phyloP scores from a whole-genome alignment of 169 alveolate genomes.

The Theileria sp. region DNA sequence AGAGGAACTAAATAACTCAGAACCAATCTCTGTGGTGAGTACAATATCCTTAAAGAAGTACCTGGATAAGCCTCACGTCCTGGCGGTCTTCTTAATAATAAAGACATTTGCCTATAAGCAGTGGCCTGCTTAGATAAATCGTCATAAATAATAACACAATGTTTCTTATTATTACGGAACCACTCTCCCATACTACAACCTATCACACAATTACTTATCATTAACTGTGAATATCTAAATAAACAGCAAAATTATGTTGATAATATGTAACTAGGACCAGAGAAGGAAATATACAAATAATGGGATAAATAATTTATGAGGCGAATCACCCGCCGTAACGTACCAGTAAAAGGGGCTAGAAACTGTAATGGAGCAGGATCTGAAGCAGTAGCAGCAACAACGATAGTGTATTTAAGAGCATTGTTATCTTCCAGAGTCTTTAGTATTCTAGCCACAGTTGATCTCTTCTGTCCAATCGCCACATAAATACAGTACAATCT shows the following conservation, averaged over 20 bases:
- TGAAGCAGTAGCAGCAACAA: constrained; percentile 99
- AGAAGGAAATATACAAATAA: too few species aligned
- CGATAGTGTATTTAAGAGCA: constrained; percentile 91
- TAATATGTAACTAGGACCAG: too few species aligned
- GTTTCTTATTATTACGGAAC: constrained; percentile 96
- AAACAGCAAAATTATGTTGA: constrained; percentile 90
- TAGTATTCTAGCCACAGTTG: constrained; percentile 91
- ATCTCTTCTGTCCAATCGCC: constrained; percentile 96
- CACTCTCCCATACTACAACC: constrained; percentile 99
- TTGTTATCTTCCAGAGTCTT: constrained; percentile 84
- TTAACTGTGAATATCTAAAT: too few species aligned
- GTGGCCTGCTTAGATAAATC: constrained; percentile 97
- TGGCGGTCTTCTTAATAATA: constrained; percentile 92
- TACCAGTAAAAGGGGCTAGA: constrained; percentile 91
- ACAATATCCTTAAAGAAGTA: neutral
- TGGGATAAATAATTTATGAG: too few species aligned
- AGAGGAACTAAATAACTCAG: too few species aligned
- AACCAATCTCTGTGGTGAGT: too few species aligned
- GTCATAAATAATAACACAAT: constrained; percentile 94
- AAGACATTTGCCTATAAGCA: constrained; percentile 95
- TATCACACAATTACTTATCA: too few species aligned
- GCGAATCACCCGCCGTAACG: neutral
- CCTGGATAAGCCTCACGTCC: constrained; percentile 96
- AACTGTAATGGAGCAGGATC: constrained; percentile 98
- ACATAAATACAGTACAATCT: constrained; percentile 95